phyloP scores from a whole-genome alignment of 805 yeast species.

The Saturnispora quitensis region DNA sequence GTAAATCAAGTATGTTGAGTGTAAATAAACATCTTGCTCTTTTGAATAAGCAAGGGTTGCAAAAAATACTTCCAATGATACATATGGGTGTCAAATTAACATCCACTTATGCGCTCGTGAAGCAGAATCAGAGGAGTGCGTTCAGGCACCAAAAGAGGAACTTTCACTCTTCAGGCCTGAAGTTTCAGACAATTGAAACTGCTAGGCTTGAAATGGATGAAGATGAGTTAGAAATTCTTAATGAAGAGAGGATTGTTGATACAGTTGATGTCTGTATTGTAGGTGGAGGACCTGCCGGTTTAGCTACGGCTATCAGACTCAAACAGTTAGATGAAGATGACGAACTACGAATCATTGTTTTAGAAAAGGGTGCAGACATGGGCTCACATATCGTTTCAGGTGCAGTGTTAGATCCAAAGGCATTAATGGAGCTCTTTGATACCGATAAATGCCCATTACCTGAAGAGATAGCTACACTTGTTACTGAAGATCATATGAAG shows the following conservation, averaged over 20 bases:
- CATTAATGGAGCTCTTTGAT: constrained; percentile 76
- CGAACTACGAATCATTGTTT: constrained; percentile 67
- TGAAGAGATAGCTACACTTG: constrained; percentile 63
- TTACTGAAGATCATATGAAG: constrained; percentile 65
- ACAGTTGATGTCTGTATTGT: constrained; percentile 90
- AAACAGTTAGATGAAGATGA: constrained; percentile 69
- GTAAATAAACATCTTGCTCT: neutral
- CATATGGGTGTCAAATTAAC: neutral
- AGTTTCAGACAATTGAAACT: constrained; percentile 18
- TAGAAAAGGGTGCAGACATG: constrained; percentile 89
- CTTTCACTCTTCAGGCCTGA: neutral
- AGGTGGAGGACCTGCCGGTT: constrained; percentile 97
- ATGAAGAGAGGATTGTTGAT: constrained; percentile 69
- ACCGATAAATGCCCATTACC: constrained; percentile 59
- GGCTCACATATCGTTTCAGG: constrained; percentile 92
- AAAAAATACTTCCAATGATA: neutral
- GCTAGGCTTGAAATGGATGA: constrained; percentile 24
- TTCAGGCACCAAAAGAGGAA: neutral
- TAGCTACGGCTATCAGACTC: constrained; percentile 83
- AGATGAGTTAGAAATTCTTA: constrained; percentile 34
- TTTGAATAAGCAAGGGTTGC: neutral
- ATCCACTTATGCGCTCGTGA: neutral
- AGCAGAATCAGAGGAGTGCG: neutral
- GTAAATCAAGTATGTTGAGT: neutral
- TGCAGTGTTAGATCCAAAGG: constrained; percentile 87